These are phyloP conservation scores for Candida succiphila DNA, from an alignment of 805 yeast species.

Conservation along the genomic window DNA sequence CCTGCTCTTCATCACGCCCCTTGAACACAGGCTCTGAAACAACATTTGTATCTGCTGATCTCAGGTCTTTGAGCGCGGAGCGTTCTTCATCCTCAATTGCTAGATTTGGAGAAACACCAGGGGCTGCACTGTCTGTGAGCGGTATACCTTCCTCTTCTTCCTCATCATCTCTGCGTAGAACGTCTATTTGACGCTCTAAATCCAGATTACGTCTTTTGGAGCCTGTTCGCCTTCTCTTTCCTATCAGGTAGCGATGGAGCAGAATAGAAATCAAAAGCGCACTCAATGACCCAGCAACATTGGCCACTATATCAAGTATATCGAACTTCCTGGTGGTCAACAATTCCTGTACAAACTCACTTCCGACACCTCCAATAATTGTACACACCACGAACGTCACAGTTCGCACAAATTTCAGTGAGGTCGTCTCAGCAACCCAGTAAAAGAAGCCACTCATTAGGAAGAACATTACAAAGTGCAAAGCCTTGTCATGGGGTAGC, in stretches of 20 bases:
- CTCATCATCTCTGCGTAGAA: too few species aligned
- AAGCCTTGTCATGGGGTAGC: constrained; percentile 34
- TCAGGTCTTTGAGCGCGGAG: too few species aligned
- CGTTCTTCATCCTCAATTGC: too few species aligned
- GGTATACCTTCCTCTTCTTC: too few species aligned
- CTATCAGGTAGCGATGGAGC: constrained; percentile 6
- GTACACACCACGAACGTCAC: constrained; percentile 31
- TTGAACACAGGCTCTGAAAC: too few species aligned
- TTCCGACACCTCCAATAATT: constrained; percentile 31
- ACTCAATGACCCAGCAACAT: constrained; percentile 15
- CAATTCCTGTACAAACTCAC: constrained; percentile 36
- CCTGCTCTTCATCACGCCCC: too few species aligned
- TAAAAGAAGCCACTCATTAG: constrained; percentile 36
- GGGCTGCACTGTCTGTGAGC: too few species aligned
- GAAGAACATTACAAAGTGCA: constrained; percentile 37
- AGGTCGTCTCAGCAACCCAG: constrained; percentile 30
- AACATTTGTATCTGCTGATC: too few species aligned
- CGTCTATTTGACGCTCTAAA: too few species aligned
- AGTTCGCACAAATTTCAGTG: constrained; percentile 21
- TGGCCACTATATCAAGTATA: constrained; percentile 16
- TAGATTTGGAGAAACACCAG: too few species aligned
- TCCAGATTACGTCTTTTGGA: too few species aligned
- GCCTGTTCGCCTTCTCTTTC: constrained; percentile 1
- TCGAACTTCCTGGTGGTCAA: constrained; percentile 41
- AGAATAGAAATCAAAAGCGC: constrained; percentile 14